Percentiles rank a stretch among this genome's conserved stretches.
phyloP scores from a whole-genome alignment of 441 rosid genomes.

The Adansonia grandidieri region DNA sequence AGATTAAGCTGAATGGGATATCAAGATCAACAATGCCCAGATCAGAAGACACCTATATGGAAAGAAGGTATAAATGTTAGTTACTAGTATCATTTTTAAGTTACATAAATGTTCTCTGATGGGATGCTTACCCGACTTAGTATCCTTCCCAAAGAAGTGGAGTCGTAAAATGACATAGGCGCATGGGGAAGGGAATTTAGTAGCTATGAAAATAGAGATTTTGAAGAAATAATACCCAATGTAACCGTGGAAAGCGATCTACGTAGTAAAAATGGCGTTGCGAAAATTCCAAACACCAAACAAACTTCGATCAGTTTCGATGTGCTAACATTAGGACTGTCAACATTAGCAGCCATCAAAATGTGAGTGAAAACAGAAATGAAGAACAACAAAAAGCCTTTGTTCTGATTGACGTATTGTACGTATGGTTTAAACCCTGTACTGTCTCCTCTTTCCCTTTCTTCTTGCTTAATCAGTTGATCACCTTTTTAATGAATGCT shows the following conservation, averaged over 20 bases:
- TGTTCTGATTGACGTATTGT: conserved; percentile 73
- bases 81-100: conserved; percentile 4
- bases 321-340: conserved; percentile 69
- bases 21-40: conserved; percentile 93
- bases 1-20: conserved; percentile 68
- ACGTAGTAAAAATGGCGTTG: conserved; percentile 50
- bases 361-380: conserved; percentile 54
- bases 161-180: conserved; percentile 94
- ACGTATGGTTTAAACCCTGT: conserved; percentile 75
- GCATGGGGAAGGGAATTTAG: conserved; percentile 84
- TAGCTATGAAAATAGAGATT: conserved; percentile 79
- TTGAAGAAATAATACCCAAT: conserved; percentile 68
- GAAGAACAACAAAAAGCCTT: conserved; percentile 74
- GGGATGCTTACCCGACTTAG: conserved; percentile 76
- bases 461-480: conserved; percentile 85
- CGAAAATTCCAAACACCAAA: conserved; percentile 60
- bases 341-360: conserved; percentile 96
- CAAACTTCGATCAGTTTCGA: conserved; percentile 72
- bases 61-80: background rate
- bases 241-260: conserved; percentile 60
- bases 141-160: conserved; percentile 94
- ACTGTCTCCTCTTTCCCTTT: conserved; percentile 73
- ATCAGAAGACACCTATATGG: conserved; percentile 66
- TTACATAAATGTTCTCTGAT: background rate
- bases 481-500: conserved; percentile 48